Evolutionary conservation across 2,329 filamentous ascomycete genomes (phyloP), one percentile per base, ranked within the genome.

Genomic region (Xylariomycetidae sp.): DNA sequence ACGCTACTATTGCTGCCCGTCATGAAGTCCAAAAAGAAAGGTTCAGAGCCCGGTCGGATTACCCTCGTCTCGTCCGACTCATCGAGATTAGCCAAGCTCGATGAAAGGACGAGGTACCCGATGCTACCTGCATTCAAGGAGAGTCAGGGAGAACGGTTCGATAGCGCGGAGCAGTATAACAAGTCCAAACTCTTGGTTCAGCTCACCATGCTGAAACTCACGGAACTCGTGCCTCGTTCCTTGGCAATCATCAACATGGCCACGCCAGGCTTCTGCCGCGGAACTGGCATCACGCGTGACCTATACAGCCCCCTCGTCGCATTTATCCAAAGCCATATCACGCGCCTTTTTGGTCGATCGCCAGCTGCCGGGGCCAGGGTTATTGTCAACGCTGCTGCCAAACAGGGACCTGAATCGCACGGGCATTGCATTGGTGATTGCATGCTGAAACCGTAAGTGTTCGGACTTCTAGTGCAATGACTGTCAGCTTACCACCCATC

Each of bases 1-100:
- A 59, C 58, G 0, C 46, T 72, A 1, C 51, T 72, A 0, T 35
- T 74, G 4, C 46, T 75, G 0, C 70, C 68, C 0, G 61, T 64
- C 19, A 51, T 74, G 2, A 61, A 63, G 34, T 52, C 61, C 6
- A 62, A 36, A 26, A 36, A 35, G 3, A 28, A 15, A 18, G 33
- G 10, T 13, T 8, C 10, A 8, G 10, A 26, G 8, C 28, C 44
- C 25, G 43, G 25, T 18, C 30, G 38, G 13, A 17, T 58, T n/a
- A 49, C 47, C 6, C 39, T 57, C 12, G 48, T 56, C 10, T 48
- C 44, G 17, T 56, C 52, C 5, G 49, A 50, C 24, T 37, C 38
- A 1, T 46, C 52, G 6, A 38, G 40, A 9, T 44, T 38, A 30
- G 31, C 41, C 10, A 38, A 36, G 5, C 37, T 57, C 10, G 32